Evolutionary conservation across 306 rosid species (phyloP), one percentile per base, ranked within the genome.

Genomic region (Fagus crenata): DNA sequence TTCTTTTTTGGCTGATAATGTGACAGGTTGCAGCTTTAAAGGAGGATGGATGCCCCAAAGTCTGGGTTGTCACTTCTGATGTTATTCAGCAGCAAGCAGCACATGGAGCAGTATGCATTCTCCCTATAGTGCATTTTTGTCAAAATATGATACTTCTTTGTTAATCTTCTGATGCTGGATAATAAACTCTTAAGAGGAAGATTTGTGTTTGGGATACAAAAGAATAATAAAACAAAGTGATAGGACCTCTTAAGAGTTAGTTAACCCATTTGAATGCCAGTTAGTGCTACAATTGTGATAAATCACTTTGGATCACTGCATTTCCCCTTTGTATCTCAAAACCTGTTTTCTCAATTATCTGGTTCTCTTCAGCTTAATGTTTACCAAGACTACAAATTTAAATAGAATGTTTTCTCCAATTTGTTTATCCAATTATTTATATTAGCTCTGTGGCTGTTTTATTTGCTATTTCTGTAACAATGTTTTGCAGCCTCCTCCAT

Each of bases 1-100:
- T 43, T n/a, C 36, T 56, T 70, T 75, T 71, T 67, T 81, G 72
- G 61, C 79, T 67, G 39, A 46, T 46, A 46, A 60, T 46, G 7
- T 64, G 49, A 17, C 73, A 94, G 98, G 97, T 94, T 84, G 89
- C 83, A 70, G 94, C 95, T 72, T 85, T 94, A 87, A 90, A 71
- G 87, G 95, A 84, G 82, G 97, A 94, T 73, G 98, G 98, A 71
- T 94, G 98, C 78, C 97, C 98, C 76, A 85, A 87, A 84, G 97
- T 94, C 33, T 92, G 98, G 98, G 98, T 94, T 80, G 98, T 86
- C 72, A 90, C 95, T 71, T 92, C 97, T 85, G 98, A 94, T 87
- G 84, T 71, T 60, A 61, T 82, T 81, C 97, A 94, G 36, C 98
- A 89, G 84, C 91, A 90, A 6, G 96, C 96, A 73, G 97, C 93